phyloP scores from a whole-genome alignment of 192 early-diverging fungal species.

The Paraglomus occultum region DNA sequence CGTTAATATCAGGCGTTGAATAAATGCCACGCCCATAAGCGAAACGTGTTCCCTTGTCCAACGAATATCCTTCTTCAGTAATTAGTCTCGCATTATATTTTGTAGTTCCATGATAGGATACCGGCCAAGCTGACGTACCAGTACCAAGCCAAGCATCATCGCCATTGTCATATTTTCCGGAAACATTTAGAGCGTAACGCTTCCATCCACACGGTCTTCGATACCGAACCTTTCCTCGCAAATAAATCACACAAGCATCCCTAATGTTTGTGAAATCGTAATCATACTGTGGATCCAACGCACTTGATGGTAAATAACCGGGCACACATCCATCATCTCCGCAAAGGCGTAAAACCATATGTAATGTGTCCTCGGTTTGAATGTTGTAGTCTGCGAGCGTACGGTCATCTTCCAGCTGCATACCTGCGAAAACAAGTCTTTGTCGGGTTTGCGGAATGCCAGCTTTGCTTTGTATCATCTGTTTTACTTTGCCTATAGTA shows the following conservation, averaged over 20 bases:
- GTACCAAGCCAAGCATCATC: conserved; percentile 19
- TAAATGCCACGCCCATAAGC: conserved; percentile 4
- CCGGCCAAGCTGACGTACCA: background rate
- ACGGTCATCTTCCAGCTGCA: conserved; percentile 68
- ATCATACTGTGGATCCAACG: conserved; percentile 6
- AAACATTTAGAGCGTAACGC: conserved; percentile 13
- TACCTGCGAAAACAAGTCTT: conserved; percentile 69
- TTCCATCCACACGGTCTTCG: conserved; percentile 20
- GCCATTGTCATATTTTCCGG: conserved; percentile 9
- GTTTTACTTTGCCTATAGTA: conserved; percentile 77
- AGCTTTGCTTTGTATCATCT: conserved; percentile 79
- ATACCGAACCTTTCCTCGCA: conserved; percentile 3
- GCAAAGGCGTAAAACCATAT: conserved; percentile 64
- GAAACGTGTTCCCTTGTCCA: background rate
- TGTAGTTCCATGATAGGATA: conserved; percentile 24
- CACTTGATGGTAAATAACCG: background rate
- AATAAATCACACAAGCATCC: background rate
- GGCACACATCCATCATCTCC: conserved; percentile 39
- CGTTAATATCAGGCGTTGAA: background rate
- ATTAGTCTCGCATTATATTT: conserved; percentile 21
- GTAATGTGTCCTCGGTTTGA: conserved; percentile 66
- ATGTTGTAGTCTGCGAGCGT: conserved; percentile 69
- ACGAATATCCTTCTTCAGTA: conserved; percentile 7
- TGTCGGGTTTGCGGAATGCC: conserved; percentile 69
- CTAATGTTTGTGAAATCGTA: conserved; percentile 23